Evolutionary conservation across 2,329 filamentous ascomycete genomes (phyloP), one percentile per base, ranked within the genome.

Genomic region (Beauveria australis): DNA sequence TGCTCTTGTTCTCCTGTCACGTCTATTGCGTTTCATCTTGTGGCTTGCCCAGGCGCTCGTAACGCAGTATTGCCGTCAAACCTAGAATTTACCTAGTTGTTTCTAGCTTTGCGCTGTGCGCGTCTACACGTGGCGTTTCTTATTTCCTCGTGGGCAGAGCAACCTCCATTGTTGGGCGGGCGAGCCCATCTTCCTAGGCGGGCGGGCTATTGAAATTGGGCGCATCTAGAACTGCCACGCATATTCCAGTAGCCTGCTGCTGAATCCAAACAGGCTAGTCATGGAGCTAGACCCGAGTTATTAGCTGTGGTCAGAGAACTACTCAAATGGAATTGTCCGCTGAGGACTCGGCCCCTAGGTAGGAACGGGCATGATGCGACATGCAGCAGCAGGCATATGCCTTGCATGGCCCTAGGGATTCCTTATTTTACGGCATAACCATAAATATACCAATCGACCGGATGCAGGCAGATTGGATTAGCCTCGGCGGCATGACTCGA

Each of bases 201-300:
- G 44, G 44, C 43, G 54, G 41, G 54, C 54, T 57, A 48, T 57
- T 48, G 44, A 40, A 56, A 40, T 40, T 57, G 5, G 54, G 43
- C 43, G 28, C 43, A n/a, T 57, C 44, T 47, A 57, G 43, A 40
- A 43, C 43, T 56, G 7, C n/a, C 44, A 37, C 22, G 37, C 19
- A 28, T 7, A 28, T 28, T 28, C 26, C 26, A 8, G 26, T 28
- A 28, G 26, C 8, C 28, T 30, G 28, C 28, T 9, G 8, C 28
- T 30, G 28, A n/a, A 22, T 53, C 9, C 1, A 24, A 26, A 19
- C 49, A 19, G 30, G 30, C 30, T 40, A 40, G 49, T 40, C 10
- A 16, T 16, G 49, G 30, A 52, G 14, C 28, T 10, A 37, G 30
- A 30, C 26, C 9, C 19, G 52, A 14, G 24, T 43, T 43, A 18